Evolutionary conservation across 2,329 filamentous ascomycete genomes (phyloP), one percentile per base, ranked within the genome.

Genomic region (Furcasterigmium furcatum): DNA sequence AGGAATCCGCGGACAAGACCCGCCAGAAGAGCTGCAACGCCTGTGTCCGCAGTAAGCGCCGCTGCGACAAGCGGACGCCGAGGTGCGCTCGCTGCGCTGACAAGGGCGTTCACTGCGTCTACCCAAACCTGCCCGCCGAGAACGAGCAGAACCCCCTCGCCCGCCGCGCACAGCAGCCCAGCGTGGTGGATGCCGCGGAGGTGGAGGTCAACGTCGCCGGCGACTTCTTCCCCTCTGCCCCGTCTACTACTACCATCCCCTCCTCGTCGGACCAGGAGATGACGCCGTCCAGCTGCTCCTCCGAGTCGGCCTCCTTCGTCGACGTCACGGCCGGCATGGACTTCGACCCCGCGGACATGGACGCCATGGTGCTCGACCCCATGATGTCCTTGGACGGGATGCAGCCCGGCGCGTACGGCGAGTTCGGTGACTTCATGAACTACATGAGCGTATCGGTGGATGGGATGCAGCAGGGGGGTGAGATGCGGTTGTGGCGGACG

Each of bases 1-100:
- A 18, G 20, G 49, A 51, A 43, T 43, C 41, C 19, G 52, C 53
- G 29, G 61, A 65, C 30, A 63, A 66, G 36, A 81, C 66, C 76
- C 61, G 70, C 48, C 72, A 74, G 53, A 74, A 72, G 64, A 74
- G 68, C 60, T 74, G 71, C 62, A 71, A 74, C 51, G 65, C 70
- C 44, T 75, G 72, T 52, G 71, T 74, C 41, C 64, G 64, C 44
- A 66, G 69, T 56, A 75, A 75, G 57, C 63, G 71, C 41, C 65
- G 70, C 48, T 75, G 72, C 57, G 71, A 75, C 55, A 73, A 74
- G 62, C 62, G 57, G 38, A 60, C 58, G 9, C 71, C 72, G 14
- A 58, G 59, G 38, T 74, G 70, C 55, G 63, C 63, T 19, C 68
- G 70, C 43, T 75, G 70, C 54, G 59, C 59, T 4, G 64, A 63